Evolutionary conservation across 768 basidiomycete species (phyloP).

Genomic region (Tephrocybe sp.): DNA sequence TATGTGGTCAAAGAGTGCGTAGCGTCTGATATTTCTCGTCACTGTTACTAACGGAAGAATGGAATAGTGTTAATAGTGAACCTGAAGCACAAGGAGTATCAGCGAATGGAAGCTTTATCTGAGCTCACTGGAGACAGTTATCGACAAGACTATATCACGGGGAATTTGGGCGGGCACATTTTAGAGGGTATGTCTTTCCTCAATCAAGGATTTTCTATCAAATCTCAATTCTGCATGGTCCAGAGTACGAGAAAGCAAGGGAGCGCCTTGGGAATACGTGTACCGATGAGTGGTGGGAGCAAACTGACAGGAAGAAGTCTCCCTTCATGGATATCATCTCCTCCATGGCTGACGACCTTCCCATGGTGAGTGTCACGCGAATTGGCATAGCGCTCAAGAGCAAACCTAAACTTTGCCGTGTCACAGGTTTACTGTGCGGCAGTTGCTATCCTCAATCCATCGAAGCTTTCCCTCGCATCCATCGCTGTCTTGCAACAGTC

Average conservation of each 20-base stretch:
- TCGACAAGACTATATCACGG: slow-evolving; percentile 36
- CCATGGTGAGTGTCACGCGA: slow-evolving; percentile 24
- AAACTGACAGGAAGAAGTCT: slow-evolving; percentile 8
- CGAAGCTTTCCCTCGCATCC: slow-evolving; percentile 33
- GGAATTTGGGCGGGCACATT: slow-evolving; percentile 30
- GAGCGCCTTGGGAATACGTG: slow-evolving; percentile 19
- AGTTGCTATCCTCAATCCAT: slow-evolving; percentile 28
- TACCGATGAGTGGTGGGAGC: slow-evolving; percentile 20
- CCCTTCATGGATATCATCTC: slow-evolving; percentile 16
- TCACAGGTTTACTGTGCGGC: slow-evolving; percentile 35
- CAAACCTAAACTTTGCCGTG: not conserved
- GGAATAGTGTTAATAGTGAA: slow-evolving; percentile 25
- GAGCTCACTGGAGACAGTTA: slow-evolving; percentile 24
- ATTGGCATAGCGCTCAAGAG: not conserved
- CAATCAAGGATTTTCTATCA: too few relatives aligned
- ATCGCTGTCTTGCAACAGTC: slow-evolving; percentile 40
- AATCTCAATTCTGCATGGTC: not conserved
- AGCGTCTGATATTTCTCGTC: not conserved
- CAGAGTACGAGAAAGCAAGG: slow-evolving; percentile 28
- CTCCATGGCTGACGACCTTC: slow-evolving; percentile 24
- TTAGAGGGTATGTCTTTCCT: slow-evolving; percentile 20
- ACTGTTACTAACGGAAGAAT: not conserved
- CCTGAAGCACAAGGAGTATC: slow-evolving; percentile 26
- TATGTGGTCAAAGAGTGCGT: slow-evolving; percentile 29
- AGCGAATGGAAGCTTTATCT: slow-evolving; percentile 29